A percentile compares a stretch with the other conserved stretches of the same genome.
Evolutionary conservation across 805 yeast genomes (phyloP).

Genomic region (Schwanniomyces pseudopolymorphus): DNA sequence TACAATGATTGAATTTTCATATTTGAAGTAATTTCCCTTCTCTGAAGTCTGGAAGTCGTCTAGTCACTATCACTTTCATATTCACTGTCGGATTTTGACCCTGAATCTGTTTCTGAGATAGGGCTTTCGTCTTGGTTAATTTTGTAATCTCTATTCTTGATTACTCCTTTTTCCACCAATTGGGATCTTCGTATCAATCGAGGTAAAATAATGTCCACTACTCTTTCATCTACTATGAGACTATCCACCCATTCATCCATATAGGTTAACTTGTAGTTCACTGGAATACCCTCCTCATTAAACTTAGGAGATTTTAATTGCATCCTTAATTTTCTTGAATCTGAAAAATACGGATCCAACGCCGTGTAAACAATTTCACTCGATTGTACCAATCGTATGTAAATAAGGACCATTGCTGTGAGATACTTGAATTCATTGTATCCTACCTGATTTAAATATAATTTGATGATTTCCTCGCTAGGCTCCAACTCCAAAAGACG

Average conservation of each 20-base stretch:
- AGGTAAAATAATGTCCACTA: slow-evolving; percentile 75
- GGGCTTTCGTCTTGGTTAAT: slow-evolving; percentile 15
- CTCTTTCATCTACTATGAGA: slow-evolving; percentile 54
- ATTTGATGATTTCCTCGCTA: slow-evolving; percentile 49
- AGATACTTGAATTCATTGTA: slow-evolving; percentile 65
- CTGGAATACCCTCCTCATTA: slow-evolving; percentile 21
- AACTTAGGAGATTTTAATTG: slow-evolving; percentile 29
- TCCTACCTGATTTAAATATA: slow-evolving; percentile 57
- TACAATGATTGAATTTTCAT: no score
- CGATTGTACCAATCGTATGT: slow-evolving; percentile 48
- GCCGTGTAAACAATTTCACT: slow-evolving; percentile 41
- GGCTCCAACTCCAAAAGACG: slow-evolving; percentile 81
- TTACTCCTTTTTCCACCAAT: slow-evolving; percentile 42
- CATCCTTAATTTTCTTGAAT: slow-evolving; percentile 65
- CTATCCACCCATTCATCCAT: slow-evolving; percentile 78
- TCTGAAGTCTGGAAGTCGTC: no score
- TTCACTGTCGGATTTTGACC: no score
- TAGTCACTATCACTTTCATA: slow-evolving; percentile 43
- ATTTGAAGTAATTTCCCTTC: no score
- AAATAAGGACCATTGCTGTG: slow-evolving; percentile 67
- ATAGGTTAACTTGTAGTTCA: slow-evolving; percentile 39
- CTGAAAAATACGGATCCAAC: slow-evolving; percentile 58
- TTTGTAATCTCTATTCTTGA: slow-evolving; percentile 40
- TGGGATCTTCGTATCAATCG: slow-evolving; percentile 44
- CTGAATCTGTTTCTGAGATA: neutral